phyloP scores from a whole-genome alignment of 75 land plant species.

The Pinus albicaulis region DNA sequence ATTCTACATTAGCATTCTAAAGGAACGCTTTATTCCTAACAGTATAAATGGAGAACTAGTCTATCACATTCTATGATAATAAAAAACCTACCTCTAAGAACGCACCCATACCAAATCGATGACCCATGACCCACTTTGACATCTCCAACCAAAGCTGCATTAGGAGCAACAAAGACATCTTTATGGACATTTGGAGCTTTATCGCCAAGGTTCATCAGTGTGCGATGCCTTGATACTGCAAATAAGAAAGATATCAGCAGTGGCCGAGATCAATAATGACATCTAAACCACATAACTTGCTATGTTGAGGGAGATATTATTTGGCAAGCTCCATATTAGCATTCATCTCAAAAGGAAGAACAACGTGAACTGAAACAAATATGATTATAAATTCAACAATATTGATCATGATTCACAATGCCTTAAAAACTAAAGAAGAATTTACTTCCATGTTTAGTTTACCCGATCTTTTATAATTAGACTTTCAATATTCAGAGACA shows the following conservation, averaged over 20 bases:
- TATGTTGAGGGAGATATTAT: neutral
- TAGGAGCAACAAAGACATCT: conserved; percentile 49
- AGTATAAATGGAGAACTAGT: neutral
- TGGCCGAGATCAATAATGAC: neutral
- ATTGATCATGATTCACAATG: neutral
- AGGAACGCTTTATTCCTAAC: neutral
- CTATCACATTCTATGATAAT: neutral
- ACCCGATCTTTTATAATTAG: too few species aligned
- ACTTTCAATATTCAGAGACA: too few species aligned
- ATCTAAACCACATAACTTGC: neutral
- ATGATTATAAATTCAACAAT: neutral
- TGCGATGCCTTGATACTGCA: conserved; percentile 52
- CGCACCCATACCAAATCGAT: conserved; percentile 57
- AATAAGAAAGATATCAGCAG: neutral
- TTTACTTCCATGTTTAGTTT: too few species aligned
- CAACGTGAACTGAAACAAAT: neutral
- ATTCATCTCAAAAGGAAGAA: neutral
- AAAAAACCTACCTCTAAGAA: conserved; percentile 39
- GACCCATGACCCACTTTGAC: conserved; percentile 40
- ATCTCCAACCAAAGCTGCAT: conserved; percentile 49
- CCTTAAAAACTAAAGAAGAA: neutral
- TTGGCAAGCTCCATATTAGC: neutral
- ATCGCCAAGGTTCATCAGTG: conserved; percentile 43
- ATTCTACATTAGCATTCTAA: neutral
- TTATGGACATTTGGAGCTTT: conserved; percentile 35